These are phyloP conservation scores for Clarkia xantiana DNA, from an alignment of 345 rosid species.

Conservation along the genomic window DNA sequence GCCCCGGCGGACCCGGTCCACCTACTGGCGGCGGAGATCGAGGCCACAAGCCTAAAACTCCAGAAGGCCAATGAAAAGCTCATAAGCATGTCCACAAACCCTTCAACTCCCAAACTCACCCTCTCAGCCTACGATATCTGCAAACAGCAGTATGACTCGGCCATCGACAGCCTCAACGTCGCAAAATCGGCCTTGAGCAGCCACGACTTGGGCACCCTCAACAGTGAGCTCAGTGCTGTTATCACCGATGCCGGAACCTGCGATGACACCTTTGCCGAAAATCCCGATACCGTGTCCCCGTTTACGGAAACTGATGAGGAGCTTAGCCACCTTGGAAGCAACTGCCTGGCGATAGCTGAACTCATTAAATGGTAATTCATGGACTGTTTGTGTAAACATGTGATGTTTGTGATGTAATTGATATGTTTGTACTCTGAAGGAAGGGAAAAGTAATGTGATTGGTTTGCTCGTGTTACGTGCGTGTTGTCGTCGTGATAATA, in stretches of 20 bases:
- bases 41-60: constrained; percentile 1
- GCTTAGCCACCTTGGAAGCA: constrained; percentile 9
- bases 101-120: background rate
- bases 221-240: constrained; percentile 10
- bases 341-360: constrained; percentile 7
- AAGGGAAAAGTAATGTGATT: too few relatives aligned
- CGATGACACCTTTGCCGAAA: constrained; percentile 5
- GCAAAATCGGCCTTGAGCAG: background rate
- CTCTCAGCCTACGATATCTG: constrained; percentile 7
- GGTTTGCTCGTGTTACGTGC: too few relatives aligned
- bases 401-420: too few relatives aligned
- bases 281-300: background rate
- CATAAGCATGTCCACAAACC: background rate
- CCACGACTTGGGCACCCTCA: constrained; percentile 6
- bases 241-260: constrained; percentile 7
- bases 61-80: background rate
- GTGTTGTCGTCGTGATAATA: too few relatives aligned
- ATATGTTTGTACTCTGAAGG: too few relatives aligned
- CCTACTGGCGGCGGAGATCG: constrained; percentile 4
- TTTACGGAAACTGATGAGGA: background rate
- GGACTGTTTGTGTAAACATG: too few relatives aligned
- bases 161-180: constrained; percentile 10
- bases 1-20: background rate
- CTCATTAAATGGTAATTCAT: too few relatives aligned
- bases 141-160: constrained; percentile 4